phyloP scores from a whole-genome alignment of 2,329 filamentous ascomycete genomes.

The Hymenoscyphus fraxineus region DNA sequence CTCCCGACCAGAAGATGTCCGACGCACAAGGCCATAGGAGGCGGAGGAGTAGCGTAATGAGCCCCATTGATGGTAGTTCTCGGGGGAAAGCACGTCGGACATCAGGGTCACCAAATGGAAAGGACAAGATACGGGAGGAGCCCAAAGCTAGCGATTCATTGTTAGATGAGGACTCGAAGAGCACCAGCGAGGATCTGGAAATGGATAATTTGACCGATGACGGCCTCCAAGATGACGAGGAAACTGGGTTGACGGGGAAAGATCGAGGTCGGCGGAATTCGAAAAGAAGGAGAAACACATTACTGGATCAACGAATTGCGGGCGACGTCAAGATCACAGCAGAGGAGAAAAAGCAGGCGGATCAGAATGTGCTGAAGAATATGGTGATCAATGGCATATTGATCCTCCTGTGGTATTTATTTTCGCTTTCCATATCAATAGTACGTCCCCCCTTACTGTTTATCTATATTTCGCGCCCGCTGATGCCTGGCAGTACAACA shows the following conservation, averaged over 20 bases:
- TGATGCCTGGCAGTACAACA: conserved; percentile 72
- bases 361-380: conserved; percentile 66
- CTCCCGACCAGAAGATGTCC: conserved; percentile 24
- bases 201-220: conserved; percentile 59
- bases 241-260: conserved; percentile 75
- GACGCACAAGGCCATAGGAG: conserved; percentile 31
- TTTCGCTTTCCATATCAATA: conserved; percentile 88
- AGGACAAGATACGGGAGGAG: conserved; percentile 22
- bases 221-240: conserved; percentile 79
- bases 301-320: conserved; percentile 66
- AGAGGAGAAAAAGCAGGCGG: conserved; percentile 71
- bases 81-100: conserved; percentile 15
- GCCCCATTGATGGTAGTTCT: conserved; percentile 18
- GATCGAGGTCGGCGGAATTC: conserved; percentile 66
- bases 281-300: conserved; percentile 63
- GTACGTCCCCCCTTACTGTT: conserved; percentile 48
- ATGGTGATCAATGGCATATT: conserved; percentile 73
- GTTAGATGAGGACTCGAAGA: conserved; percentile 28
- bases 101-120: conserved; percentile 20
- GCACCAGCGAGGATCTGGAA: conserved; percentile 50
- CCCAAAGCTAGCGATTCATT: conserved; percentile 19
- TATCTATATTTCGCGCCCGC: neutral
- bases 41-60: conserved; percentile 34
- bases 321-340: conserved; percentile 58
- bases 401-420: conserved; percentile 82